Base-by-base conservation (phyloP, 805 yeast species). In the Teunomyces barrocoloradensis region DNA sequence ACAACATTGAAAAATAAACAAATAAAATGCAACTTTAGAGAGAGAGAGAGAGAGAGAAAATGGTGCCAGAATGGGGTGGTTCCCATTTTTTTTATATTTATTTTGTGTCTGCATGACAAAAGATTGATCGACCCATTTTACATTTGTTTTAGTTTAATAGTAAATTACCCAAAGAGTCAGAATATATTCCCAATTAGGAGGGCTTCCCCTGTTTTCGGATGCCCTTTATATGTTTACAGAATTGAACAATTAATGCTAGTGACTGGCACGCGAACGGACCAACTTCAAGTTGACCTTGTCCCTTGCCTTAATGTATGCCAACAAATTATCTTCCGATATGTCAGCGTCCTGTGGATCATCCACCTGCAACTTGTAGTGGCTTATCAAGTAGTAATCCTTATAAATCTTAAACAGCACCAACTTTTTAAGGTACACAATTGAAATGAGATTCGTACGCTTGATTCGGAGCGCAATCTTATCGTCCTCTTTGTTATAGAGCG, bases 401-500 rank as follows among this genome's bases (percentile, higher is more conserved):
- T 65, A 68, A 30, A 68, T 60, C 52, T 66, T 66, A 51, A 49
- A 54, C 35, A 62, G 57, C 6, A 68, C 44, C 33, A 61, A 43
- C 49, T 56, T 60, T 50, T 68, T 68, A 44, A 66, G 52, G 47
- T 61, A 54, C 3, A 45, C 55, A 6, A 66, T 53, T 3, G 68
- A 57, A 5, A 52, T 49, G n/a, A 68, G 46, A 42, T 58, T 56
- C 6, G 58, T 45, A 11, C 57, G 49, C 43, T 57, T 59, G 23
- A 66, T 55, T 42, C 56, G 59, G 15, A 66, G 37, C 2, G 60
- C 68, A 13, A 66, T 56, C 18, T 64, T 64, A 43, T 68, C 73
- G 32, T 60, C 57, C 33, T 64, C 66, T 29, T 52, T 50, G 45
- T 65, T 63, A 45, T 58, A 55, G 37, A 65, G 51, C 23, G 46